phyloP scores from a whole-genome alignment of 2,329 filamentous ascomycete genomes.

The Gaeumannomyces sp. region DNA sequence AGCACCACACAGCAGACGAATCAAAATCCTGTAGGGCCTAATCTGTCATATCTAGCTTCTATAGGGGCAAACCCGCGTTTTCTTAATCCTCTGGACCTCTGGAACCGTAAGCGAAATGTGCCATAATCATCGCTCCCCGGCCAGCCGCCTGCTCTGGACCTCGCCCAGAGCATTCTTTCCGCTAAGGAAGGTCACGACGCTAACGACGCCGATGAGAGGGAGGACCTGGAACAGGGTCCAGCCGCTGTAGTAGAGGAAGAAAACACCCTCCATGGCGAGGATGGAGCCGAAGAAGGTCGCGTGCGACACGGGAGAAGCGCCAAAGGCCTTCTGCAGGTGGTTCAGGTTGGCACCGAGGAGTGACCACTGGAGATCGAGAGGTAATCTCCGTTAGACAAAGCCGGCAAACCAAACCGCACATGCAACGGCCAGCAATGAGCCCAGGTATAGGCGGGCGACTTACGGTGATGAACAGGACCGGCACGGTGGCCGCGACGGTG shows the following conservation, averaged over 20 bases:
- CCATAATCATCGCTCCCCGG: constrained; percentile 55
- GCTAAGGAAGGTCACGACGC: constrained; percentile 71
- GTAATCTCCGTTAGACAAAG: not conserved
- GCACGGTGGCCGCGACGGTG: constrained; percentile 67
- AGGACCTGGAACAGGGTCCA: constrained; percentile 92
- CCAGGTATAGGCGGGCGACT: constrained; percentile 22
- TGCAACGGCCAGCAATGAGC: not conserved
- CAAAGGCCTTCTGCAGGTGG: constrained; percentile 70
- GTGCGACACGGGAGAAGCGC: constrained; percentile 73
- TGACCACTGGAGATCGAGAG: constrained; percentile 58
- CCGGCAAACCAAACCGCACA: not conserved
- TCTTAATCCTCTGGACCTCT: not conserved
- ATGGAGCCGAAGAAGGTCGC: constrained; percentile 81
- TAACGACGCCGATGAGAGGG: constrained; percentile 63
- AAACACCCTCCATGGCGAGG: constrained; percentile 79
- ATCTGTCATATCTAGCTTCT: not conserved
- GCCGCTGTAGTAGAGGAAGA: constrained; percentile 87
- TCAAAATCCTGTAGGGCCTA: not conserved
- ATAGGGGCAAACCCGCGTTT: not conserved
- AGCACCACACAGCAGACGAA: not conserved
- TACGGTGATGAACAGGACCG: constrained; percentile 65
- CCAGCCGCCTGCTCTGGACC: constrained; percentile 80
- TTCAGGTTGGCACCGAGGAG: constrained; percentile 75
- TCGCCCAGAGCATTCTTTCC: constrained; percentile 87
- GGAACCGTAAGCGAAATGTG: not conserved